phyloP scores from a whole-genome alignment of 768 basidiomycete genomes.

The Trametes cingulata region DNA sequence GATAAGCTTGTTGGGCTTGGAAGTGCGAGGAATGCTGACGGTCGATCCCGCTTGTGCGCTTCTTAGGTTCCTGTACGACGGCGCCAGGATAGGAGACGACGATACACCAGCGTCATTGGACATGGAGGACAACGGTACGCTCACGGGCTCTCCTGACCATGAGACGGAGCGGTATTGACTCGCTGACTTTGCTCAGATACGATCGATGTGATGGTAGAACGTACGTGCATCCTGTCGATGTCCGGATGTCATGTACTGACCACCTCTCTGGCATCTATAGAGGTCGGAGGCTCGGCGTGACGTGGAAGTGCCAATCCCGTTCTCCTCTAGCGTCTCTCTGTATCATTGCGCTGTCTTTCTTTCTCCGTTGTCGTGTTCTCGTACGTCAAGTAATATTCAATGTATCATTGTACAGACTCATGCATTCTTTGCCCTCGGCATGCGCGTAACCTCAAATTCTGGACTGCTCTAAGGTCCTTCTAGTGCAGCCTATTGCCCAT shows the following conservation, averaged over 20 bases:
- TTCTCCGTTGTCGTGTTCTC: slow-evolving; percentile 17
- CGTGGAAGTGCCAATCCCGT: neutral
- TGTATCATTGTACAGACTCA: slow-evolving; percentile 20
- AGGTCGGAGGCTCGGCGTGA: slow-evolving; percentile 34
- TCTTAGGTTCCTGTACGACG: slow-evolving; percentile 88
- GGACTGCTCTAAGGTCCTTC: too few species aligned
- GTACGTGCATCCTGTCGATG: slow-evolving; percentile 48
- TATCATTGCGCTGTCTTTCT: slow-evolving; percentile 13
- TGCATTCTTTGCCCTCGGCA: too few species aligned
- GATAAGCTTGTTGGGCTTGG: neutral
- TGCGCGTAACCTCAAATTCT: too few species aligned
- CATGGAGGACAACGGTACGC: slow-evolving; percentile 85
- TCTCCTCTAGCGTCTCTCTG: slow-evolving; percentile 3
- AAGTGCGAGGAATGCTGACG: neutral
- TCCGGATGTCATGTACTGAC: slow-evolving; percentile 7
- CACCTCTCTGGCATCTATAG: slow-evolving; percentile 15
- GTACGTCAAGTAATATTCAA: slow-evolving; percentile 23
- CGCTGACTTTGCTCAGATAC: slow-evolving; percentile 53
- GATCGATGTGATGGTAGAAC: slow-evolving; percentile 97
- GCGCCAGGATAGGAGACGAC: slow-evolving; percentile 79
- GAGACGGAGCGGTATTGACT: neutral
- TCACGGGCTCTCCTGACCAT: neutral
- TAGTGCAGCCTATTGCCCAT: too few species aligned
- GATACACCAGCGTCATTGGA: slow-evolving; percentile 85
- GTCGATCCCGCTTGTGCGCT: neutral